Evolutionary conservation across 345 rosid species (phyloP).

Genomic region (Boechera stricta): DNA sequence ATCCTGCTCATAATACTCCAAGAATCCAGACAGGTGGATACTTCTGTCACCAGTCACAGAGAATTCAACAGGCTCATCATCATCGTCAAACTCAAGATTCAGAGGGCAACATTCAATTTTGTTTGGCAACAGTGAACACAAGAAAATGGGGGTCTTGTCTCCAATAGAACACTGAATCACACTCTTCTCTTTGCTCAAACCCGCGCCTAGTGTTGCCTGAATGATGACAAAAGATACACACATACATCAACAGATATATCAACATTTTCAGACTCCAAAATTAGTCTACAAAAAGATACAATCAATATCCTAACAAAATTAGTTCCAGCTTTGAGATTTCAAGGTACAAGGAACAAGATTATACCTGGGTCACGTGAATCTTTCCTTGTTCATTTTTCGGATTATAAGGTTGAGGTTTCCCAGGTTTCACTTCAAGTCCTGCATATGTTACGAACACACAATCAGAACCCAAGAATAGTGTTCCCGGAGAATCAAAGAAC

Average conservation of each 20-base stretch:
- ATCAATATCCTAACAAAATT: background rate
- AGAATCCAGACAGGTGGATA: constrained; percentile 88
- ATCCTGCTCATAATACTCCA: constrained; percentile 59
- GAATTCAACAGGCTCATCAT: constrained; percentile 75
- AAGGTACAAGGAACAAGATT: background rate
- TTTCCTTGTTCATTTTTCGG: constrained; percentile 65
- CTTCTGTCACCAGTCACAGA: constrained; percentile 75
- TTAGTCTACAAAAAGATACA: background rate
- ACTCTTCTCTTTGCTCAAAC: constrained; percentile 64
- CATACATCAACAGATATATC: constrained; percentile 2
- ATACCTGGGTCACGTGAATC: constrained; percentile 86
- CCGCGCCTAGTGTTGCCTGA: constrained; percentile 92
- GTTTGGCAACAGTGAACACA: constrained; percentile 82
- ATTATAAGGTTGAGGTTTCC: constrained; percentile 66
- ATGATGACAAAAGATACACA: constrained; percentile 6
- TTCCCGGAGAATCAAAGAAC: background rate
- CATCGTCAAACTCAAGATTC: constrained; percentile 75
- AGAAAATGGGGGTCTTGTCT: constrained; percentile 61
- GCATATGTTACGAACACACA: constrained; percentile 3
- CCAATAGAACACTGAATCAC: constrained; percentile 77
- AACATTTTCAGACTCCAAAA: background rate
- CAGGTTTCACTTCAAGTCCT: constrained; percentile 92
- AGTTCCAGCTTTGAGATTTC: background rate
- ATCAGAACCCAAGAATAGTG: constrained; percentile 5
- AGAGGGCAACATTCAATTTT: constrained; percentile 70